Conservation (phyloP, 768 basidiomycete genomes). For the Psilocybe cyanescens region DNA sequence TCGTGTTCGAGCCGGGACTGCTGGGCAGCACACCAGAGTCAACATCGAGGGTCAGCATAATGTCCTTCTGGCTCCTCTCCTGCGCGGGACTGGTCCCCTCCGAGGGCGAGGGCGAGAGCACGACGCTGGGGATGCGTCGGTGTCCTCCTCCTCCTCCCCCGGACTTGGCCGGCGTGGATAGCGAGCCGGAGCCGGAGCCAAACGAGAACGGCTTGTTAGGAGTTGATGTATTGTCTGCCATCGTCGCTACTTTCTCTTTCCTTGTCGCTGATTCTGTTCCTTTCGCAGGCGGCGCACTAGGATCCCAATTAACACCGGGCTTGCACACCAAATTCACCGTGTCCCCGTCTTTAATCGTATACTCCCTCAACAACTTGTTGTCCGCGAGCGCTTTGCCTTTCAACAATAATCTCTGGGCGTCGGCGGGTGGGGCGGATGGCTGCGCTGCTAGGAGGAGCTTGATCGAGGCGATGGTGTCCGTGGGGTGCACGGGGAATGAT, state of each 20-base stretch:
- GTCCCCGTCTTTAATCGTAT: slow-evolving; percentile 79
- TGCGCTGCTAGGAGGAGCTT: slow-evolving; percentile 71
- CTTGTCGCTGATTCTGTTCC: slow-evolving; percentile 15
- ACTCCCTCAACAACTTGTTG: slow-evolving; percentile 88
- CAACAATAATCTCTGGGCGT: slow-evolving; percentile 83
- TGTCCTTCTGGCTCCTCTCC: slow-evolving; percentile 54
- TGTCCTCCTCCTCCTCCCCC: slow-evolving; percentile 43
- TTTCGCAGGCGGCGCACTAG: slow-evolving; percentile 39
- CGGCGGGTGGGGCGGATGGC: slow-evolving; percentile 57
- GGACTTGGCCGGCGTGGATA: slow-evolving; percentile 27
- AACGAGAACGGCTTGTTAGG: slow-evolving; percentile 25
- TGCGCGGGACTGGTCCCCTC: slow-evolving; percentile 29
- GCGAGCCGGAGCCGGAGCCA: slow-evolving; percentile 21
- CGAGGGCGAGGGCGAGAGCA: slow-evolving; percentile 78
- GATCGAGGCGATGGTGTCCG: slow-evolving; percentile 83
- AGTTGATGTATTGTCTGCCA: slow-evolving; percentile 18
- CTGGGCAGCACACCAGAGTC: slow-evolving; percentile 31
- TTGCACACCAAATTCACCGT: slow-evolving; percentile 89
- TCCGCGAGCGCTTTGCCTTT: slow-evolving; percentile 96
- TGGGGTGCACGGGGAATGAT: slow-evolving; percentile 70
- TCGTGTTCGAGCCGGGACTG: slow-evolving; percentile 42
- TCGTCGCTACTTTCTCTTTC: slow-evolving; percentile 12
- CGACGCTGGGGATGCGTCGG: slow-evolving; percentile 75
- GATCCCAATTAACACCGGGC: slow-evolving; percentile 70
- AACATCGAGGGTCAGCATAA: slow-evolving; percentile 70